phyloP scores from a whole-genome alignment of 805 yeast species.

The Zygotorulaspora sp. region DNA sequence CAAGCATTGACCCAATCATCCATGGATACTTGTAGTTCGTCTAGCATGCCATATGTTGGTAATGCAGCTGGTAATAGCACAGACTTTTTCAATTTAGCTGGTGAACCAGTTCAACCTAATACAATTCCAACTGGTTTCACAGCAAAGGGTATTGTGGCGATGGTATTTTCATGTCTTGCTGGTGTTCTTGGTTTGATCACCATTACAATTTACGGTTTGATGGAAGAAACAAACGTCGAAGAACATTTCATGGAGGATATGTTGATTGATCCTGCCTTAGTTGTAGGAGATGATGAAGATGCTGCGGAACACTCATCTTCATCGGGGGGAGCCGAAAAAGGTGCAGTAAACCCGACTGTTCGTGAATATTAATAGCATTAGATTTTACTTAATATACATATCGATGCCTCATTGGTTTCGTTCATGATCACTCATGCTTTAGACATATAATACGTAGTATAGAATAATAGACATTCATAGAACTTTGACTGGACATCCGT shows the following conservation, averaged over 20 bases:
- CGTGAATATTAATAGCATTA: too few relatives aligned
- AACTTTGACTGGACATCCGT: background rate
- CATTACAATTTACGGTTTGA: slow-evolving; percentile 78
- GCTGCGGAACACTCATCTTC: slow-evolving; percentile 21
- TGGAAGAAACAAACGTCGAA: slow-evolving; percentile 72
- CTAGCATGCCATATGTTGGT: slow-evolving; percentile 54
- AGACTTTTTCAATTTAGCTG: slow-evolving; percentile 61
- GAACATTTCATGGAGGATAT: slow-evolving; percentile 53
- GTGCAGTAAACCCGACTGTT: background rate
- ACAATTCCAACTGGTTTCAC: slow-evolving; percentile 86
- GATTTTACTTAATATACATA: too few relatives aligned
- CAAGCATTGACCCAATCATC: slow-evolving; percentile 63
- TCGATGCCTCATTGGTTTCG: background rate
- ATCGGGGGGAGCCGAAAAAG: slow-evolving; percentile 4
- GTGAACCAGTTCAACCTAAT: slow-evolving; percentile 65
- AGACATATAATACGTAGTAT: too few relatives aligned
- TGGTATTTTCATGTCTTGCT: slow-evolving; percentile 83
- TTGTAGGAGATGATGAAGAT: slow-evolving; percentile 31
- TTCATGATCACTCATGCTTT: background rate
- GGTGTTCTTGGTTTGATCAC: slow-evolving; percentile 77
- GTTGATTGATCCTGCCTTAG: slow-evolving; percentile 43
- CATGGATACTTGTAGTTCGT: slow-evolving; percentile 53
- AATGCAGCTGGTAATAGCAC: slow-evolving; percentile 84
- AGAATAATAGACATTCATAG: background rate
- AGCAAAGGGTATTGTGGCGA: slow-evolving; percentile 89